Conservation (phyloP, 257 asterid species). For the Salvia hispanica region DNA sequence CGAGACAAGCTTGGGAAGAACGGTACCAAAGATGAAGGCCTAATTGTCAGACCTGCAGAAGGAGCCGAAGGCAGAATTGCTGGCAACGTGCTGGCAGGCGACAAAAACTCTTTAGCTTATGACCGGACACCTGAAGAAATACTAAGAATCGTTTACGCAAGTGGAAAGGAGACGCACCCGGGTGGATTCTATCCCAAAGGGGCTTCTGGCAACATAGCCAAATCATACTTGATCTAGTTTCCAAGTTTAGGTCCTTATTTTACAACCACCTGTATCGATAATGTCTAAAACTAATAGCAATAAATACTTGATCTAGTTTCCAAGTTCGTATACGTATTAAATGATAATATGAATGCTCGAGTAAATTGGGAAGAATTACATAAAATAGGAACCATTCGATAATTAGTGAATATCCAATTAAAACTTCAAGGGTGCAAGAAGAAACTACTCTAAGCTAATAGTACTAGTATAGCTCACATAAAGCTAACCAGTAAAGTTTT, state of each 20-base stretch:
- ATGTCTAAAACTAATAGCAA: no score
- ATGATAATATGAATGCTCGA: neutral
- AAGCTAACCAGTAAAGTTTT: slow-evolving; percentile 25
- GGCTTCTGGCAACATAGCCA: slow-evolving; percentile 67
- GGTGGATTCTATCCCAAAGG: slow-evolving; percentile 88
- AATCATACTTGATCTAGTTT: slow-evolving; percentile 46
- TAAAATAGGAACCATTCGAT: neutral
- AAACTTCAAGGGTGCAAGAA: slow-evolving; percentile 20
- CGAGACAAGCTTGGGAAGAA: slow-evolving; percentile 52
- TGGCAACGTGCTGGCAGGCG: slow-evolving; percentile 67
- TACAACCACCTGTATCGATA: no score
- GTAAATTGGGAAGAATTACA: neutral
- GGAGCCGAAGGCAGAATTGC: slow-evolving; percentile 65
- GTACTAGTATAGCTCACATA: slow-evolving; percentile 17
- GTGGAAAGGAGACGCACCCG: slow-evolving; percentile 52
- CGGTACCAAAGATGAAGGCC: slow-evolving; percentile 80
- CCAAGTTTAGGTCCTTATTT: neutral
- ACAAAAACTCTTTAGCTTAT: slow-evolving; percentile 51
- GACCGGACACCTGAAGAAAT: slow-evolving; percentile 72
- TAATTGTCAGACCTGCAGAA: slow-evolving; percentile 35
- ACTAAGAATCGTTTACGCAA: slow-evolving; percentile 67
- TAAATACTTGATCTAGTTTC: no score
- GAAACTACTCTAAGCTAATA: slow-evolving; percentile 21
- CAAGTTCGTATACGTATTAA: no score
- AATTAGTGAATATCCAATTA: slow-evolving; percentile 12